Percentiles rank a stretch among this genome's conserved stretches.
Evolutionary conservation across 257 asterid genomes (phyloP).

Genomic region (Scutellaria barbata): DNA sequence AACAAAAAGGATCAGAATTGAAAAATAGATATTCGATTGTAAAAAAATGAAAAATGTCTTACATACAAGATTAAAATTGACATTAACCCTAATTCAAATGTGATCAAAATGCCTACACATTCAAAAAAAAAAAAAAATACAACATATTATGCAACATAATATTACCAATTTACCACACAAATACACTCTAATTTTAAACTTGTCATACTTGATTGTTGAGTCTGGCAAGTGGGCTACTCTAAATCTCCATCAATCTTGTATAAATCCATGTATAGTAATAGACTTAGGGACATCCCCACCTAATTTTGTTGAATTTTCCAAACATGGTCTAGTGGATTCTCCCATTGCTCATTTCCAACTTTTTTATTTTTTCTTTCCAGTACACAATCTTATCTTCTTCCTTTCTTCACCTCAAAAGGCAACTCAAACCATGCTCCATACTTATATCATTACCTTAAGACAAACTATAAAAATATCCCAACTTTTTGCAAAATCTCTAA

Average conservation of each 20-base stretch:
- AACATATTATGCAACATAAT: too few relatives aligned
- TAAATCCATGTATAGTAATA: conserved; percentile 26
- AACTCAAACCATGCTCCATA: conserved; percentile 47
- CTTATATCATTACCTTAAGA: conserved; percentile 46
- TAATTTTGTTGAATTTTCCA: conserved; percentile 35
- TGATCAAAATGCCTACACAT: too few relatives aligned
- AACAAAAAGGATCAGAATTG: too few relatives aligned
- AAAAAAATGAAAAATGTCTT: too few relatives aligned
- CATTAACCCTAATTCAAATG: too few relatives aligned
- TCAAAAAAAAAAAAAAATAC: too few relatives aligned
- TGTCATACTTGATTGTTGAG: too few relatives aligned
- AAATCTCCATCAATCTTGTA: conserved; percentile 29
- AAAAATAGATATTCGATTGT: too few relatives aligned
- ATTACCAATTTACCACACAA: too few relatives aligned
- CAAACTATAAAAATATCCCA: conserved; percentile 38
- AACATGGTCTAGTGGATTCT: conserved; percentile 55
- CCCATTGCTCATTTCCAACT: conserved; percentile 37
- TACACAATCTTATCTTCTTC: conserved; percentile 53
- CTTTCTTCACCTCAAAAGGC: conserved; percentile 45
- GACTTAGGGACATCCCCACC: conserved; percentile 48
- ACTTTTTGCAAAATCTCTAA: conserved; percentile 41
- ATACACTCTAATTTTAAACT: too few relatives aligned
- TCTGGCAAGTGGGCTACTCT: background rate
- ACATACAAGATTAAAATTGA: too few relatives aligned
- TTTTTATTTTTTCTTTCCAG: conserved; percentile 28